These are phyloP conservation scores for Leccinum disarticulatum DNA, from an alignment of 768 basidiomycete species.

Conservation along the genomic window DNA sequence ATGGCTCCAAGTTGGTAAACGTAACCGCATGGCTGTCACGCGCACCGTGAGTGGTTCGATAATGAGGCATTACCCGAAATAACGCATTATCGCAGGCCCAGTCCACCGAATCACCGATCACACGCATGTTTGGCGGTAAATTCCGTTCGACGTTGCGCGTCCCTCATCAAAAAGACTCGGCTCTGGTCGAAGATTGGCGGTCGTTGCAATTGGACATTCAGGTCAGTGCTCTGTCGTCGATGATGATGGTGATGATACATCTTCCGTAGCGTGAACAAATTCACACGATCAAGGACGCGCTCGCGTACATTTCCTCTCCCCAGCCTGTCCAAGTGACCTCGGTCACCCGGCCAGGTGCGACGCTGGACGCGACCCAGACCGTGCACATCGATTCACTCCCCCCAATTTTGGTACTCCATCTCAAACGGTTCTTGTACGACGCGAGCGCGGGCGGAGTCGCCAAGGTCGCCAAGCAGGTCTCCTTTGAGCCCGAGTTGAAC, in stretches of 20 bases:
- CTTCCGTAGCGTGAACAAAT: slow-evolving; percentile 68
- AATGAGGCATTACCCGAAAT: slow-evolving; percentile 1
- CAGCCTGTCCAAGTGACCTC: slow-evolving; percentile 75
- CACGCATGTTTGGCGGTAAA: slow-evolving; percentile 90
- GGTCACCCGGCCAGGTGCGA: too few relatives aligned
- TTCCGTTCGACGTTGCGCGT: slow-evolving; percentile 81
- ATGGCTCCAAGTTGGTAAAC: slow-evolving; percentile 93
- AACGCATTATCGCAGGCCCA: slow-evolving; percentile 52
- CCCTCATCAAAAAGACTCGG: slow-evolving; percentile 82
- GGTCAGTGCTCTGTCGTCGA: slow-evolving; percentile 36
- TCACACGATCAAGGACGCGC: slow-evolving; percentile 78
- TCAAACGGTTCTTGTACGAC: slow-evolving; percentile 92
- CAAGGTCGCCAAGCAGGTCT: slow-evolving; percentile 82
- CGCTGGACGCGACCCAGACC: slow-evolving; percentile 71
- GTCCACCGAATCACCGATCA: slow-evolving; percentile 82
- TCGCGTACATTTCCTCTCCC: slow-evolving; percentile 73
- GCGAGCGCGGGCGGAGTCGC: slow-evolving; percentile 70
- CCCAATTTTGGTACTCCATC: slow-evolving; percentile 79
- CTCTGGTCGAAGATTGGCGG: slow-evolving; percentile 90
- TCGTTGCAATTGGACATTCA: slow-evolving; percentile 88
- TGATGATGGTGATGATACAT: accelerated
- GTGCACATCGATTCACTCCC: slow-evolving; percentile 82
- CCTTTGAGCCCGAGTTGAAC: slow-evolving; percentile 75
- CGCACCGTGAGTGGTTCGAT: slow-evolving; percentile 58
- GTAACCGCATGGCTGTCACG: slow-evolving; percentile 71